These are phyloP conservation scores for Daldinia sp. DNA, from an alignment of 2,329 filamentous ascomycete genomes.

Conservation along the genomic window DNA sequence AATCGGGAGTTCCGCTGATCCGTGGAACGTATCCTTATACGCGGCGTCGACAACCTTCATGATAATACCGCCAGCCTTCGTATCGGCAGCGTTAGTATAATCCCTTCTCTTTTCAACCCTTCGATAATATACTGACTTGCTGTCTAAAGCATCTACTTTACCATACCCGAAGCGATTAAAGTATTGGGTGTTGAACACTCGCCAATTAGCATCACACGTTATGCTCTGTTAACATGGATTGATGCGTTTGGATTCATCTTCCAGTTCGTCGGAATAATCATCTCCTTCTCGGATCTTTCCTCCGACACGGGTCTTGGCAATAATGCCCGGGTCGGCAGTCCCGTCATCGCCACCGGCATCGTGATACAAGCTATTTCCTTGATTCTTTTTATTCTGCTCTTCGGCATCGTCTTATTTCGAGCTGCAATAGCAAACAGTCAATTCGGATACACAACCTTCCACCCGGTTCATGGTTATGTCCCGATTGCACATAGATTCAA, in stretches of 20 bases:
- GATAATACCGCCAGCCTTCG: slow-evolving; percentile 43
- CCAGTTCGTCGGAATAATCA: slow-evolving; percentile 42
- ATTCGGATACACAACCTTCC: slow-evolving; percentile 46
- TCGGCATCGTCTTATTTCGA: slow-evolving; percentile 38
- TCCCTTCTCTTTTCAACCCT: not conserved
- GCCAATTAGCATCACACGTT: slow-evolving; percentile 37
- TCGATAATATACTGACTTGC: slow-evolving; percentile 18
- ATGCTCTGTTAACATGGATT: slow-evolving; percentile 40
- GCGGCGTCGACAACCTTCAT: slow-evolving; percentile 39
- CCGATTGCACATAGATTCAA: slow-evolving; percentile 41
- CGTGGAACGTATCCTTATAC: slow-evolving; percentile 40
- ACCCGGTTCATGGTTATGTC: slow-evolving; percentile 40
- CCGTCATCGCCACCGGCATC: slow-evolving; percentile 41
- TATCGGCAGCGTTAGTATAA: slow-evolving; percentile 42
- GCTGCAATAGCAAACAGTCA: slow-evolving; percentile 36
- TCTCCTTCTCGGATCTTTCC: slow-evolving; percentile 42
- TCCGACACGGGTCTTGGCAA: slow-evolving; percentile 25
- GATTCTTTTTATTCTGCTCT: slow-evolving; percentile 37
- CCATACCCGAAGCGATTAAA: slow-evolving; percentile 39
- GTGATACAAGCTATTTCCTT: slow-evolving; percentile 42
- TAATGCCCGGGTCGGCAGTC: slow-evolving; percentile 29
- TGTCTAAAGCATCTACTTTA: slow-evolving; percentile 43
- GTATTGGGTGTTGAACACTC: slow-evolving; percentile 45
- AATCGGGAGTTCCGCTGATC: slow-evolving; percentile 35
- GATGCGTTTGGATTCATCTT: slow-evolving; percentile 41